Evolutionary conservation across 2,329 filamentous ascomycete genomes (phyloP), one percentile per base, ranked within the genome.

Genomic region (Septoria petroselini): DNA sequence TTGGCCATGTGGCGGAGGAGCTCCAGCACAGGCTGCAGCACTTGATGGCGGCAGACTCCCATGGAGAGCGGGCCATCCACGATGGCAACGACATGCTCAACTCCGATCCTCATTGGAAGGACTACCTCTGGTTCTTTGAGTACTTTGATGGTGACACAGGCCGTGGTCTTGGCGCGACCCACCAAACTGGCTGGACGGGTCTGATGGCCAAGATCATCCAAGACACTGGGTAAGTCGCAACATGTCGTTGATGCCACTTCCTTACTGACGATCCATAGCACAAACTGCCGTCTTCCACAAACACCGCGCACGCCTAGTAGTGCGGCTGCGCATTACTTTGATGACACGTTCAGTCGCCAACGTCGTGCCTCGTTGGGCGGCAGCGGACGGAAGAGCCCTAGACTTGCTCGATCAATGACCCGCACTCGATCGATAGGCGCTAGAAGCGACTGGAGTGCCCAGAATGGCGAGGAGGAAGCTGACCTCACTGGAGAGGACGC

Each of bases 141-240:
- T 97, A 94, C 76, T 97, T 97, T 66, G 91, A 97, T 65, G 91
- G 90, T 31, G 91, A 97, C 67, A 84, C 78, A 42, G 91, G 91
- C 11, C 85, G 90, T 59, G 91, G 93, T 12, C 79, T 97, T 1
- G 91, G 91, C 50, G 89, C 91, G 30, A 91, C 85, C 40, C 93
- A 97, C 70, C 93, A 97, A 70, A 95, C 89, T 65, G 91, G 91
- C 41, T 97, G 93, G 91, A 96, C 91, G 30, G 91, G 91, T 18
- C 71, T 97, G 59, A 90, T 97, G 68, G 91, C 91, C 19, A 91
- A 94, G 71, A 87, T 97, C 82, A 97, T 97, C 53, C 91, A 97
- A 62, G 93, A 97, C 65, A 96, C 91, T 60, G 91, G 91, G 88
- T 93, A 83, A 75, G 84, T 73, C 57, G 23, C 48, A 14, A 4